Evolutionary conservation across 2,329 filamentous ascomycete species (phyloP).

Genomic region (Aspergillus udagawae): DNA sequence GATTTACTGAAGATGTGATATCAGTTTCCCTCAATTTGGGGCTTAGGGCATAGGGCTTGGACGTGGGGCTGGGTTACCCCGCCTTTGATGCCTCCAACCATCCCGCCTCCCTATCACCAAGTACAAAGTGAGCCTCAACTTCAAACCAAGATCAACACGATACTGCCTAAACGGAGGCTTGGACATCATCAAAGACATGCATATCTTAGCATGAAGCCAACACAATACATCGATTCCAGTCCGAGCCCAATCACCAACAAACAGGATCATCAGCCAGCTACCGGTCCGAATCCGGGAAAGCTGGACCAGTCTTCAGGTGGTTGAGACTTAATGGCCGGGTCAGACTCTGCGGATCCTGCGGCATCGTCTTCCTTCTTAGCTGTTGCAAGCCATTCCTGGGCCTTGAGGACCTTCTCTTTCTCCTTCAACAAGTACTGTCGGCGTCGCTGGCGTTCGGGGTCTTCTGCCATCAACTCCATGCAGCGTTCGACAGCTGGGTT

Average conservation of each 20-base stretch:
- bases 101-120: neutral
- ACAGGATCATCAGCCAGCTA: neutral
- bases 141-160: neutral
- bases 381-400: constrained; percentile 28
- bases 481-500: constrained; percentile 31
- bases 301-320: constrained; percentile 5
- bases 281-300: neutral
- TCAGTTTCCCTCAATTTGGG: constrained; percentile 9
- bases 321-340: constrained; percentile 8
- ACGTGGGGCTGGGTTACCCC: constrained; percentile 26
- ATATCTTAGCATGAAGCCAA: neutral
- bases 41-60: constrained; percentile 35
- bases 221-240: neutral
- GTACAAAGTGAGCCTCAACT: neutral
- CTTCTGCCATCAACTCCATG: constrained; percentile 35
- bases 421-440: constrained; percentile 28
- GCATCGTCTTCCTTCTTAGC: constrained; percentile 13
- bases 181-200: neutral
- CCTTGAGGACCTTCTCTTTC: constrained; percentile 30
- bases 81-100: constrained; percentile 8
- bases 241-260: neutral
- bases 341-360: constrained; percentile 3
- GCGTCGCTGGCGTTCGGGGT: constrained; percentile 31
- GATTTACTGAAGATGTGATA: neutral
- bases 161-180: neutral